These are phyloP conservation scores for Alternaria postmessia DNA, from an alignment of 2,329 filamentous ascomycete genomes.

Conservation along the genomic window DNA sequence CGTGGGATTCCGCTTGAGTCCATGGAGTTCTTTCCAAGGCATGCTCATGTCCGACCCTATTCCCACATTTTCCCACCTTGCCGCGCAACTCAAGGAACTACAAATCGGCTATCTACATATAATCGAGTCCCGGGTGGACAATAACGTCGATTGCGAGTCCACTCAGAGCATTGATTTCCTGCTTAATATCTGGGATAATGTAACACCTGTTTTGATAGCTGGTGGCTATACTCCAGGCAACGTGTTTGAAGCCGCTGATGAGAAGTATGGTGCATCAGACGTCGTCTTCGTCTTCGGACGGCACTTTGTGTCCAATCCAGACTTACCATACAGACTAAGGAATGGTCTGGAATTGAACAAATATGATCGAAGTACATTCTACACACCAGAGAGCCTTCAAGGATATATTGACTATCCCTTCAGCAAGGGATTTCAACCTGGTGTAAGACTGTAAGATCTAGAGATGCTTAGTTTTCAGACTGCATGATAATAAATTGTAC, in stretches of 20 bases:
- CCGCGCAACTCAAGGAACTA: not conserved
- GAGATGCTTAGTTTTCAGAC: not conserved
- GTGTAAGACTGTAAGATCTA: not conserved
- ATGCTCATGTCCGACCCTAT: constrained; percentile 67
- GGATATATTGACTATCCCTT: constrained; percentile 24
- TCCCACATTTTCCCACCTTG: constrained; percentile 6
- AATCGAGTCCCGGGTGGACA: constrained; percentile 9
- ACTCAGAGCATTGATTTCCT: constrained; percentile 20
- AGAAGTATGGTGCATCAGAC: constrained; percentile 47
- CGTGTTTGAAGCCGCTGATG: constrained; percentile 40
- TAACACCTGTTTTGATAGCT: constrained; percentile 43
- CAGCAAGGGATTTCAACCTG: not conserved
- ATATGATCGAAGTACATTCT: constrained; percentile 48
- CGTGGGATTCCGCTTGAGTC: constrained; percentile 66
- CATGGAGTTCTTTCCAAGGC: constrained; percentile 67
- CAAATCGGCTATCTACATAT: constrained; percentile 6
- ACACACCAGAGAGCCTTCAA: constrained; percentile 17
- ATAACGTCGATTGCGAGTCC: constrained; percentile 17
- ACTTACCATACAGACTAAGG: constrained; percentile 55
- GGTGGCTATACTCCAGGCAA: constrained; percentile 51
- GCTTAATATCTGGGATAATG: constrained; percentile 10
- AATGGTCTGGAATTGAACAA: constrained; percentile 48
- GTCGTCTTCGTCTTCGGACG: constrained; percentile 53
- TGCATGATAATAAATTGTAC: not conserved
- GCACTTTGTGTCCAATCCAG: constrained; percentile 56